phyloP scores from a whole-genome alignment of 1,284 basidiomycete genomes.

The Rhizoctonia solani region DNA sequence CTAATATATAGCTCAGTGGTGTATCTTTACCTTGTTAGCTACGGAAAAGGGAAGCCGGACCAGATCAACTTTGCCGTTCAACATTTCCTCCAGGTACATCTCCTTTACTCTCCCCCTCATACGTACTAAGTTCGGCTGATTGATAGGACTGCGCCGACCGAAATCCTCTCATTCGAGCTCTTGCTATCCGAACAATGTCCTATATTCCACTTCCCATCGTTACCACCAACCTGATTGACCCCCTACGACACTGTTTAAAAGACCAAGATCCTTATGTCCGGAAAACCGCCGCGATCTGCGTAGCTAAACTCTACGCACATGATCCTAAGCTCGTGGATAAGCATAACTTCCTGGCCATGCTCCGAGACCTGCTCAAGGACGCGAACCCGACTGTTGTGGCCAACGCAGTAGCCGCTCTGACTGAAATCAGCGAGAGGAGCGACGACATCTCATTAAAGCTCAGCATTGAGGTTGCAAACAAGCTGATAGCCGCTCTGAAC shows the following conservation, averaged over 20 bases:
- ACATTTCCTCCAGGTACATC: constrained; percentile 78
- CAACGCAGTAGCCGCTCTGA: constrained; percentile 92
- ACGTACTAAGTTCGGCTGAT: neutral
- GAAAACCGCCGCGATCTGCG: constrained; percentile 93
- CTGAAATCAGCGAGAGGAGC: constrained; percentile 87
- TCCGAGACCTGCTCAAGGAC: constrained; percentile 89
- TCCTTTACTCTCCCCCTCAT: constrained; percentile 7
- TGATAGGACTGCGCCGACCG: constrained; percentile 85
- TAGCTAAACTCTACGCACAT: constrained; percentile 86
- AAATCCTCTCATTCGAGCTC: constrained; percentile 88
- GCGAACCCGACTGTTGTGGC: constrained; percentile 92
- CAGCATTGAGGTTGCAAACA: constrained; percentile 80
- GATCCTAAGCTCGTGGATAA: constrained; percentile 85
- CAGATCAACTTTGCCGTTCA: constrained; percentile 87
- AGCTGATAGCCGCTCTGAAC: constrained; percentile 79
- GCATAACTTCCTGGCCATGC: constrained; percentile 80
- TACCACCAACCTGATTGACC: constrained; percentile 78
- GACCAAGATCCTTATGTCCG: constrained; percentile 95
- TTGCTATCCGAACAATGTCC: constrained; percentile 95
- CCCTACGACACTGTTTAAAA: constrained; percentile 83
- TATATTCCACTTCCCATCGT: constrained; percentile 88
- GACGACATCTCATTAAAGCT: constrained; percentile 89
- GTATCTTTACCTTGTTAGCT: constrained; percentile 91
- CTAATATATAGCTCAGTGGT: constrained; percentile 65
- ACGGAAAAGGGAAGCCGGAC: constrained; percentile 85